A percentile compares a stretch with the other conserved stretches of the same genome.
phyloP scores from a whole-genome alignment of 2,329 filamentous ascomycete genomes.

The Trichophyton rubrum region DNA sequence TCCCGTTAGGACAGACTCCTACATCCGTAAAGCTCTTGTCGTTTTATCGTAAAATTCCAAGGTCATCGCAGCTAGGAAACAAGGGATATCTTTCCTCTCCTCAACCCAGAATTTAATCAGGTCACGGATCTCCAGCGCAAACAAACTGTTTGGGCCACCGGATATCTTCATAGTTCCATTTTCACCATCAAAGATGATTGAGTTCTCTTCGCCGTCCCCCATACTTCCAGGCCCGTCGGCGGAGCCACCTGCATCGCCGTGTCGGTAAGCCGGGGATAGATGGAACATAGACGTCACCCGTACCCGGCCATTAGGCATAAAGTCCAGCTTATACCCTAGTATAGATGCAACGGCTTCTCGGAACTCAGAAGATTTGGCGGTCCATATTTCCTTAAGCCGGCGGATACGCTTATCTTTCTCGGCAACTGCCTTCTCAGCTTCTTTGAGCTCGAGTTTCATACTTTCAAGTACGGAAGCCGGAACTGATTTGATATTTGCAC shows the following conservation, averaged over 20 bases:
- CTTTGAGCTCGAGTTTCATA: conserved; percentile 60
- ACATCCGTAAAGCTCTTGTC: conserved; percentile 22
- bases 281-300: conserved; percentile 78
- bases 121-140: conserved; percentile 71
- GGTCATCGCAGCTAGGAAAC: conserved; percentile 80
- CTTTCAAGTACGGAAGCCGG: conserved; percentile 66
- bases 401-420: conserved; percentile 65
- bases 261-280: conserved; percentile 43
- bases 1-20: neutral
- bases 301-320: conserved; percentile 94
- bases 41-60: conserved; percentile 75
- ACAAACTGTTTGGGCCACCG: conserved; percentile 73
- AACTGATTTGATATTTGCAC: conserved; percentile 47
- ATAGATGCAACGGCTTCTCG: conserved; percentile 87
- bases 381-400: conserved; percentile 87
- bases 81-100: conserved; percentile 78
- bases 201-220: conserved; percentile 41
- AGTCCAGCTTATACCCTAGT: conserved; percentile 87
- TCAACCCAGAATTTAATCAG: conserved; percentile 94
- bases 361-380: conserved; percentile 82
- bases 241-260: conserved; percentile 40
- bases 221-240: conserved; percentile 44
- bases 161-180: conserved; percentile 96
- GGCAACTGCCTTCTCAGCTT: conserved; percentile 56
- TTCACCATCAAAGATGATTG: conserved; percentile 77